A percentile compares a stretch with the other conserved stretches of the same genome.
Conservation (phyloP, 2,329 filamentous ascomycete species). For the Aspergillus unguis region DNA sequence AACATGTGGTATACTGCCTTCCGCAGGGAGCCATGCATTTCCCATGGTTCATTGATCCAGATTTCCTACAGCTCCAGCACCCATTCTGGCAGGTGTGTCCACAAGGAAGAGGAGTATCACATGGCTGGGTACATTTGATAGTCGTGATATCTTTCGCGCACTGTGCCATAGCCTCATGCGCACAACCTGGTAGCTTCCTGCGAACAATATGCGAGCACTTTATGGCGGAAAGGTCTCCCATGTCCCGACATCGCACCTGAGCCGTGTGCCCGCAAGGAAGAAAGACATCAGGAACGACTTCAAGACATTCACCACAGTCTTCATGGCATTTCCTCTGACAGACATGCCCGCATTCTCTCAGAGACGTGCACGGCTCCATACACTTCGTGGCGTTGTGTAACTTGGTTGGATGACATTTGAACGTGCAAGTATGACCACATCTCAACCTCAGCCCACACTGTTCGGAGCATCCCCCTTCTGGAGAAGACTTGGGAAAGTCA, state of each 20-base stretch:
- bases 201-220: neutral
- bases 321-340: constrained; percentile 13
- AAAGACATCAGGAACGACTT: neutral
- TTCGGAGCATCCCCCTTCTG: constrained; percentile 5
- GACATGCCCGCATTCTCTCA: constrained; percentile 10
- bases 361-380: constrained; percentile 7
- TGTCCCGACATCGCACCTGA: constrained; percentile 4
- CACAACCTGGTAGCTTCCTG: neutral
- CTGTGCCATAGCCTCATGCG: neutral
- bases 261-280: constrained; percentile 10
- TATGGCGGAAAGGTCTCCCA: neutral
- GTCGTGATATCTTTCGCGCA: neutral
- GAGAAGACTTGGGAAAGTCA: neutral
- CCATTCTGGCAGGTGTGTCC: constrained; percentile 4
- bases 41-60: constrained; percentile 1
- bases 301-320: constrained; percentile 7
- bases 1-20: constrained; percentile 1
- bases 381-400: constrained; percentile 13
- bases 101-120: neutral
- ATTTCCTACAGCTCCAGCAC: constrained; percentile 2
- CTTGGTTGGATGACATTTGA: constrained; percentile 14
- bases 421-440: constrained; percentile 10
- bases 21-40: constrained; percentile 2
- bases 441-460: neutral
- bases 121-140: neutral